A percentile compares a stretch with the other conserved stretches of the same genome.
Conservation (phyloP, 1,139 yeast genomes). For the Diutina siamensis region DNA sequence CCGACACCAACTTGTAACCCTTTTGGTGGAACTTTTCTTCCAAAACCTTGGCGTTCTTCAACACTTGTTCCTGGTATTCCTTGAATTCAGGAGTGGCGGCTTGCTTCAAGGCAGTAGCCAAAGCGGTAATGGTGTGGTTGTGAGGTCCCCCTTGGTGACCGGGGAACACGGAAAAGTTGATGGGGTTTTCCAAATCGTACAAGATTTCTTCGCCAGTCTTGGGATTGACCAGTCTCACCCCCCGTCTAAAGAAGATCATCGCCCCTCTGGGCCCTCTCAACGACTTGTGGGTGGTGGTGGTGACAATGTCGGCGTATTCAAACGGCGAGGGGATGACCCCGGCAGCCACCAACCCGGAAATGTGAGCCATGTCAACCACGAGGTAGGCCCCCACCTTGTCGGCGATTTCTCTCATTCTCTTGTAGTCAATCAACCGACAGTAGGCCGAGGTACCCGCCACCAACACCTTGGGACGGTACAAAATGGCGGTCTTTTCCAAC, state of each 20-base stretch:
- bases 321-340: slow-evolving; percentile 89
- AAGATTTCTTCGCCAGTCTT: slow-evolving; percentile 81
- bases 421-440: slow-evolving; percentile 83
- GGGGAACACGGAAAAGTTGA: slow-evolving; percentile 95
- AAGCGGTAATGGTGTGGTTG: slow-evolving; percentile 92
- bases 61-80: slow-evolving; percentile 73
- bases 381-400: slow-evolving; percentile 90
- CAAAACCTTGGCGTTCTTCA: slow-evolving; percentile 67
- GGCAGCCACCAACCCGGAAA: slow-evolving; percentile 88
- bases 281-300: slow-evolving; percentile 95
- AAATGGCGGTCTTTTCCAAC: slow-evolving; percentile 68
- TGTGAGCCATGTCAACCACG: slow-evolving; percentile 93
- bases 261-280: slow-evolving; percentile 99
- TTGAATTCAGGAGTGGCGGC: slow-evolving; percentile 77
- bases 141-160: slow-evolving; percentile 99
- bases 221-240: slow-evolving; percentile 62
- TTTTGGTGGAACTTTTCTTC: slow-evolving; percentile 55
- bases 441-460: slow-evolving; percentile 98
- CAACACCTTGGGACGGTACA: slow-evolving; percentile 88
- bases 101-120: slow-evolving; percentile 90
- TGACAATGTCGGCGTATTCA: slow-evolving; percentile 89
- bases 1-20: slow-evolving; percentile 76
- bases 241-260: slow-evolving; percentile 93
- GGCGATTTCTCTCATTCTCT: slow-evolving; percentile 79
- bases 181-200: slow-evolving; percentile 80